Conservation (phyloP, 2,329 filamentous ascomycete species). For the Phoma sp. region DNA sequence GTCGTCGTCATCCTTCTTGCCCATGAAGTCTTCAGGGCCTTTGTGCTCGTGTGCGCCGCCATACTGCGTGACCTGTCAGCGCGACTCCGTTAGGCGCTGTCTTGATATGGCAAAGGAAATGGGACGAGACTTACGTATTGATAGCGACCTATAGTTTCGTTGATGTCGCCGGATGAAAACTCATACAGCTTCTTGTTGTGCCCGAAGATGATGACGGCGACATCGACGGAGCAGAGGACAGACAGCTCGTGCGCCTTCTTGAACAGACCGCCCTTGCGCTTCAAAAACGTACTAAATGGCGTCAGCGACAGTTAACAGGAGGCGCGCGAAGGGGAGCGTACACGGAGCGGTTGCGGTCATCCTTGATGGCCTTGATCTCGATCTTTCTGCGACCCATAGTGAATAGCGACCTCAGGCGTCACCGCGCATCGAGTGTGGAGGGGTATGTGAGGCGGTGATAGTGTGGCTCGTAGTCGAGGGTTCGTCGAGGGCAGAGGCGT, state of each 20-base stretch:
- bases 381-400: conserved; percentile 98
- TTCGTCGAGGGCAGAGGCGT: conserved; percentile 31
- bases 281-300: conserved; percentile 83
- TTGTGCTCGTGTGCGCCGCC: conserved; percentile 95
- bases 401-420: conserved; percentile 27
- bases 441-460: conserved; percentile 14
- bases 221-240: conserved; percentile 96
- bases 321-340: conserved; percentile 59
- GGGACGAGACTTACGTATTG: conserved; percentile 74
- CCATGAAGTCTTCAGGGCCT: conserved; percentile 89
- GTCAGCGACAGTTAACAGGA: conserved; percentile 31
- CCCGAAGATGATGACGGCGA: conserved; percentile 97
- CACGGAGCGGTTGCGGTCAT: conserved; percentile 97
- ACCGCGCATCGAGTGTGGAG: conserved; percentile 36
- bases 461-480: conserved; percentile 28
- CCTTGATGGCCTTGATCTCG: conserved; percentile 99
- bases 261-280: conserved; percentile 97
- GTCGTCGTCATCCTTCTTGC: conserved; percentile 74
- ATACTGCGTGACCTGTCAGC: conserved; percentile 65
- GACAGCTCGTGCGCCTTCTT: conserved; percentile 99
- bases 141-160: conserved; percentile 84
- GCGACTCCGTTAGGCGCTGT: conserved; percentile 31
- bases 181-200: conserved; percentile 99
- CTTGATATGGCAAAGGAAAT: conserved; percentile 1
- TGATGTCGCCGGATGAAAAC: conserved; percentile 93